phyloP scores from a whole-genome alignment of 176 grass and related monocot species.

The Carex littledalei region DNA sequence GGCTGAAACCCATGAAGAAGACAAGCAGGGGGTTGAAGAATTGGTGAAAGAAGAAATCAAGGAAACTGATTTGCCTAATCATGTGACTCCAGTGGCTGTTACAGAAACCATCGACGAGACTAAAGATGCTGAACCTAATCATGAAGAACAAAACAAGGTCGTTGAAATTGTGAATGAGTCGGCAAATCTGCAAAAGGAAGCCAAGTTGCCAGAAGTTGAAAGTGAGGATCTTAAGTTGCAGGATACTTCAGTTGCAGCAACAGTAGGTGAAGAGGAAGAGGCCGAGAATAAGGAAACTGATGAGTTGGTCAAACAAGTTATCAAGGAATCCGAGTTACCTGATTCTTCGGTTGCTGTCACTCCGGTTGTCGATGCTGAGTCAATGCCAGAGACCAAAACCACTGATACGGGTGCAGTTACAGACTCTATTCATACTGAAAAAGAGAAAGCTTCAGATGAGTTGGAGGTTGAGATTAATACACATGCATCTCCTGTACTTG shows the following conservation, averaged over 20 bases:
- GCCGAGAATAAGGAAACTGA: background rate
- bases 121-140: background rate
- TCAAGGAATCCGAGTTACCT: background rate
- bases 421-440: background rate
- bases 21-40: background rate
- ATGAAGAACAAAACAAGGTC: background rate
- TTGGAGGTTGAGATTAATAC: background rate
- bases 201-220: background rate
- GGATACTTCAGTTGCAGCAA: background rate
- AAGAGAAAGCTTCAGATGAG: background rate
- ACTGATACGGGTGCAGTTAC: background rate
- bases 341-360: background rate
- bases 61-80: background rate
- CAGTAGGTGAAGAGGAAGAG: background rate
- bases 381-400: background rate
- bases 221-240: background rate
- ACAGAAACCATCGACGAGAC: background rate
- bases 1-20: background rate
- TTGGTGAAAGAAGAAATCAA: background rate
- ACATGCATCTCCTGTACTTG: background rate
- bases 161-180: background rate
- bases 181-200: background rate
- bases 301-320: conserved; percentile 1
- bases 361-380: background rate
- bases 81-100: background rate